Base-by-base conservation (phyloP, 1,284 basidiomycete genomes). In the Filobasidium uniguttulatum region DNA sequence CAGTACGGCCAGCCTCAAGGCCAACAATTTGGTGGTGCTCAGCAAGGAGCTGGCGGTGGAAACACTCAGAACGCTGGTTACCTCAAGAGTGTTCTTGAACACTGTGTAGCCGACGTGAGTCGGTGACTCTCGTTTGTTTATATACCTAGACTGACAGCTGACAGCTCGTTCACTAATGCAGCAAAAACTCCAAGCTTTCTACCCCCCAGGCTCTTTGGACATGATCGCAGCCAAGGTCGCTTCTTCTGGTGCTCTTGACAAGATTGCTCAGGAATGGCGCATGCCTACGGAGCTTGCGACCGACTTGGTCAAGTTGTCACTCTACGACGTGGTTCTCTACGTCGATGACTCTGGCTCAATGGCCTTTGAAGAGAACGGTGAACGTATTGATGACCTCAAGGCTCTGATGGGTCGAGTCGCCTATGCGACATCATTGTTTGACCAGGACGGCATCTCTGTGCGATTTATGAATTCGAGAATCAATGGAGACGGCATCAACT, bases 141-240 rank as follows among this genome's bases (percentile, higher is more conserved):
- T 20, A n/a, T 17, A 5, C 30, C 30, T 12, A 10, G 25, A 14
- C 34, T 28, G 12, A 3, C 7, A 20, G 17, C 20, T 28, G 6
- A 33, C 14, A 14, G 14, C 1, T 15, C 22, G 20, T 3, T 17
- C 31, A 37, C 5, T 28, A 31, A 23, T 19, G 5, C 53, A 70
- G 61, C 71, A 73, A 67, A 60, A 64, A 37, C 59, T 73, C 48
- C 60, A 63, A 49, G 64, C 69, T 0, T 73, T 73, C 61, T 73
- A 72, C 62, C 70, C 69, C 17, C 71, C 63, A 0, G 67, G 68
- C 3, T 60, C 60, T 8, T 60, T 71, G 34, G 66, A 71, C 52
- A 62, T 58, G 37, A 66, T 73, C 54, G 72, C 71, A 1, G 62
- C 67, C 48, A 59, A 62, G 23, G 67, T 73, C 33, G 63, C 65